Evolutionary conservation across 164 flowering plant genomes (phyloP).

Genomic region (Umbellularia californica): DNA sequence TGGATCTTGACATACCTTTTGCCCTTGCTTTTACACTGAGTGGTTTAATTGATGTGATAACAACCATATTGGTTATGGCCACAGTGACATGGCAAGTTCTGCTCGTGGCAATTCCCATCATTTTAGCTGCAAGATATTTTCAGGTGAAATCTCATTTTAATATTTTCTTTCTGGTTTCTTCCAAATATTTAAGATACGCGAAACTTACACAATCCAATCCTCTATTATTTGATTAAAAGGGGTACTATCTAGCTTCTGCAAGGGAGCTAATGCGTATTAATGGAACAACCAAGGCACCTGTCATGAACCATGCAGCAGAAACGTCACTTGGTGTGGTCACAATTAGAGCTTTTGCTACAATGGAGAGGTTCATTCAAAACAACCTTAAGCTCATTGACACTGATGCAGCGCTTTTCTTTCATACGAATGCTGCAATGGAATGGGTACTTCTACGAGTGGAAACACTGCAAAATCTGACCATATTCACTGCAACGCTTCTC

Average conservation of each 20-base stretch:
- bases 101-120: conserved; percentile 50
- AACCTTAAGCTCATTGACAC: conserved; percentile 59
- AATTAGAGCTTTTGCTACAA: conserved; percentile 63
- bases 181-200: too few species aligned
- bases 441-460: conserved; percentile 75
- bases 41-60: conserved; percentile 32
- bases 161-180: neutral
- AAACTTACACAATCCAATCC: neutral
- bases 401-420: conserved; percentile 71
- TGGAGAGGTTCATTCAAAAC: conserved; percentile 44
- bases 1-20: conserved; percentile 77
- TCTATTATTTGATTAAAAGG: conserved; percentile 30
- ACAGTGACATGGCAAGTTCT: conserved; percentile 89
- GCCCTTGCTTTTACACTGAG: conserved; percentile 36
- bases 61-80: conserved; percentile 50
- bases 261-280: conserved; percentile 73
- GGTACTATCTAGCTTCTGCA: conserved; percentile 63
- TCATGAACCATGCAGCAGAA: conserved; percentile 77
- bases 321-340: conserved; percentile 75
- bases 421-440: conserved; percentile 68
- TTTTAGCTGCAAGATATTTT: conserved; percentile 41
- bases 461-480: conserved; percentile 59
- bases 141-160: conserved; percentile 45
- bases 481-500: conserved; percentile 58
- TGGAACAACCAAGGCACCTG: conserved; percentile 89